Evolutionary conservation across 768 basidiomycete genomes (phyloP), one percentile per base, ranked within the genome.

Genomic region (Mycena rosella): DNA sequence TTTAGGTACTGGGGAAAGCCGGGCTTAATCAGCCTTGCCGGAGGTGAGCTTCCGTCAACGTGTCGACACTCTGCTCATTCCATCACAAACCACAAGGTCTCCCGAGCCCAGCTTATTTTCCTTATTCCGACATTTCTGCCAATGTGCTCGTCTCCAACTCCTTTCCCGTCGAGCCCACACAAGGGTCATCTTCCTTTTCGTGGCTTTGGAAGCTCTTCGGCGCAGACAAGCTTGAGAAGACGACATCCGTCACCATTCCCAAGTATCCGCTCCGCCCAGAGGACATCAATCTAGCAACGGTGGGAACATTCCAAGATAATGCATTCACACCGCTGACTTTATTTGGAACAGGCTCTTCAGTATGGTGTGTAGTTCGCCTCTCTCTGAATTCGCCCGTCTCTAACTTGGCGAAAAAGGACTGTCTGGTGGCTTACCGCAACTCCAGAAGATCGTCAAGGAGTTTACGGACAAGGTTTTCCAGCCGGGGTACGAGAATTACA

Each of bases 91-190:
- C 9, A 32, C 20, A 44, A 90, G 91, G 91, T 14, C 73, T 91
- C 27, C 93, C 94, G 0, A 84, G 81, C 67, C 88, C 92, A 10
- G 84, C 83, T 0, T 90, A 89, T 75, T 95, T 93, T 76, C 91
- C 92, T 0, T 91, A 91, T 74, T 83, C 89, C 24, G 80, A 83
- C 32, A 70, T 95, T 48, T 85, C 86, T 3, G 89, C 86, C 17
- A 82, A 88, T 36, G 82, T 84, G 10, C 83, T 90, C 32, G 75
- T 82, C 3, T 74, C 80, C 1, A 86, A 90, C 69, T 81, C 85
- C 5, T 87, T 87, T 68, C 80, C 88, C 15, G 73, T 86, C 20
- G 76, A 71, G 42, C 4, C 42, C 1, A 24, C 70, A 10, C 62
- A 74, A 8, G 68, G 76, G 36, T 51, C 76, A 3, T 79, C 81